These are phyloP conservation scores for Backusella morwellensis DNA, from an alignment of 192 early-diverging fungal genomes.

Conservation along the genomic window DNA sequence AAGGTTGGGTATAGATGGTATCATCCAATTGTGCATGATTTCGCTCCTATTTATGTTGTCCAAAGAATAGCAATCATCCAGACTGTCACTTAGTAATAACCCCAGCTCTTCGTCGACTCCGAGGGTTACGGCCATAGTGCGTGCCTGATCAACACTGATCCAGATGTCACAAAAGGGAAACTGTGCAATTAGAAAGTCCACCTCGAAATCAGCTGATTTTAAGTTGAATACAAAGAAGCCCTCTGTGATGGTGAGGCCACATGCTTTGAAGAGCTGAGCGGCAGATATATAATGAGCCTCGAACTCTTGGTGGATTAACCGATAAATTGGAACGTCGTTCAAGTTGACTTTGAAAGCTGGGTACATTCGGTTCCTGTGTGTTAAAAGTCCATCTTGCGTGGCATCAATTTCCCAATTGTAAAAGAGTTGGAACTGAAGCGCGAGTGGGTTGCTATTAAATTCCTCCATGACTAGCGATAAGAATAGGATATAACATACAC, in stretches of 20 bases:
- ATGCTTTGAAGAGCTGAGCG: conserved; percentile 30
- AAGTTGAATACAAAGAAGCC: conserved; percentile 29
- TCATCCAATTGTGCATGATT: conserved; percentile 34
- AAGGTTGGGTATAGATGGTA: conserved; percentile 22
- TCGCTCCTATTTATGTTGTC: conserved; percentile 19
- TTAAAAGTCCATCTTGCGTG: neutral
- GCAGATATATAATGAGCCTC: conserved; percentile 24
- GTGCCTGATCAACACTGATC: conserved; percentile 22
- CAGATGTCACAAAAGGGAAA: conserved; percentile 36
- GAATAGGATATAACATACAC: neutral
- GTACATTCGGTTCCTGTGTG: conserved; percentile 24
- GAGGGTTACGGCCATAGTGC: conserved; percentile 20
- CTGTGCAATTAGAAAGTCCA: conserved; percentile 23
- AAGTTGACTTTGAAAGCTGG: conserved; percentile 19
- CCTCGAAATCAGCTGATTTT: conserved; percentile 17
- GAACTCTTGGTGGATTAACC: conserved; percentile 28
- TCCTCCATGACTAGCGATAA: neutral
- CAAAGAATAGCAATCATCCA: conserved; percentile 21
- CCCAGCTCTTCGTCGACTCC: conserved; percentile 21
- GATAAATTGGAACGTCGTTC: conserved; percentile 23
- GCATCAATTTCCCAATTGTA: conserved; percentile 12
- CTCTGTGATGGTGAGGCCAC: conserved; percentile 31
- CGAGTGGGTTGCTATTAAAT: conserved; percentile 3
- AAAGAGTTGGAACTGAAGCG: conserved; percentile 24
- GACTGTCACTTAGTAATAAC: neutral